Evolutionary conservation across 2,329 filamentous ascomycete genomes (phyloP), one percentile per base, ranked within the genome.

Genomic region (Elsinoe perseae): DNA sequence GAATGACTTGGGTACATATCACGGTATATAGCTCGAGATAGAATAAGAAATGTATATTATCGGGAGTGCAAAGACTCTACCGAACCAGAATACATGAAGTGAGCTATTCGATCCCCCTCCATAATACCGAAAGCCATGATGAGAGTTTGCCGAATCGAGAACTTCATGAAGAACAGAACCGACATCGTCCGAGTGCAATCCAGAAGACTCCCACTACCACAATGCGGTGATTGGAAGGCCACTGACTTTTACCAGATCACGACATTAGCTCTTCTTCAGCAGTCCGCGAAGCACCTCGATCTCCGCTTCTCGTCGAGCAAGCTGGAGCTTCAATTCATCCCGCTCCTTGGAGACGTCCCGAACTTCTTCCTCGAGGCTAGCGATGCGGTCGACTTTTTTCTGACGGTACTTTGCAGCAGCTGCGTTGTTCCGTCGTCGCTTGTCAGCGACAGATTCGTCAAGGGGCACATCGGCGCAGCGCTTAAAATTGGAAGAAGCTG

Each of bases 321-420:
- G 76, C 57, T 77, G 75, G 44, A 85, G 69, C 57, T 78, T 79
- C 61, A 85, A 66, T 10, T 79, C 80, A 62, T 86, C 83, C 16
- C 82, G 72, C 64, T 86, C 83, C 34, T 73, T 66, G 58, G 78
- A 78, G 62, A 81, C 75, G 48, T 78, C 74, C 44, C 76, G 76
- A 32, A 86, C 70, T 27, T 79, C 75, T 6, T 69, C 65, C 66
- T 86, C 83, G 20, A 86, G 75, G 58, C 79, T 77, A 28, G 69
- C 71, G 70, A 86, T 80, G 61, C 82, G 80, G 62, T 86, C 82
- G 27, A 86, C 75, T 38, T 82, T 79, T 69, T 84, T 85, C 66
- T 86, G 82, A 25, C 83, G 80, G 64, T 85, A 86, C 61, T 83
- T 82, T 61, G 81, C 78, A 23, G 83, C 83, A 16, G 83, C 83